Evolutionary conservation across 2,329 filamentous ascomycete genomes (phyloP), one percentile per base, ranked within the genome.

Genomic region (Trichoderma citrinoviride): DNA sequence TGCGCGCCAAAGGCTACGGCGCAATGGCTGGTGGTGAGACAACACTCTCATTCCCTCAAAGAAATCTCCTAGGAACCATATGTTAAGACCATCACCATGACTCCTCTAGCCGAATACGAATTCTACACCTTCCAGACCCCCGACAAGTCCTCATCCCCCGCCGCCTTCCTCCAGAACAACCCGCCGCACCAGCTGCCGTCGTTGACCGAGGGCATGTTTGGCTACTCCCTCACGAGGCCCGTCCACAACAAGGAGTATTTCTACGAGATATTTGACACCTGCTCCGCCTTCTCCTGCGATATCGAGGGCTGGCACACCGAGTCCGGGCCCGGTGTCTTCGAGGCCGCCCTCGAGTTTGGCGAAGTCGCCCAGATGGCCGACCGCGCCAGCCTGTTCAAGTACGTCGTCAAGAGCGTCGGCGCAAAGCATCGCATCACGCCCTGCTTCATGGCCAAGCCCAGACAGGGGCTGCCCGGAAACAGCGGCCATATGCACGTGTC

Each of bases 361-460:
- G 91, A 97, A 75, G 90, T 95, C 68, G 86, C 85, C 41, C 84
- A 90, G 69, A 97, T 97, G 92, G 95, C 95, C 1, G 95, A 99
- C 76, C 90, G 90, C 70, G 93, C 93, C 27, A 89, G 89, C 33
- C 81, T 99, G 41, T 99, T 98, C 87, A 99, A 99, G 83, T 91
- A 96, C 71, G 88, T 90, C 21, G 93, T 97, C 69, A 97, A 97
- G 79, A 93, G 92, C 10, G 86, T 97, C 44, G 92, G 91, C 50
- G 90, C 87, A 64, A 90, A 92, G 73, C 91, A 93, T 75, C 92
- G 92, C 70, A 96, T 99, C 74, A 97, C 92, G 0, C 95, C 95
- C 0, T 96, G 92, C 77, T 99, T 99, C 82, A 99, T 99, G 95
- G 95, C 95, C 17, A 99, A 99, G 78, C 95, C 95, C 3, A 88